Evolutionary conservation across 2,329 filamentous ascomycete genomes (phyloP).

Genomic region (Venturia pyrina): DNA sequence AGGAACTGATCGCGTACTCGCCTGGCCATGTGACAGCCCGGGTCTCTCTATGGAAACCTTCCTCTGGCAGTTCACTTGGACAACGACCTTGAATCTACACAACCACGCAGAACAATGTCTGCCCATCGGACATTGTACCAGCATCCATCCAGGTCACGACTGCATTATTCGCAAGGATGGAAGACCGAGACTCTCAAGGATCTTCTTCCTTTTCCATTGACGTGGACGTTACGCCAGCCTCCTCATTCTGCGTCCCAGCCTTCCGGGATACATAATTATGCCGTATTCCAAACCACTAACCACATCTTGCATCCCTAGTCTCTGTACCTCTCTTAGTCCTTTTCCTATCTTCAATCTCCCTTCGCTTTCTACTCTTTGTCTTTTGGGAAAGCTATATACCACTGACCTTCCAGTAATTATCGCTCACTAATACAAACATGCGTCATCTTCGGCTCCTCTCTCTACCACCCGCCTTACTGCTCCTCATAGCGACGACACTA

Average conservation of each 20-base stretch:
- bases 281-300: background rate
- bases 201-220: background rate
- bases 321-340: background rate
- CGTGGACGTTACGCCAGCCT: background rate
- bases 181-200: background rate
- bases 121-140: background rate
- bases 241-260: background rate
- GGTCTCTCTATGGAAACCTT: background rate
- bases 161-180: background rate
- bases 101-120: background rate
- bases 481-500: constrained; percentile 7
- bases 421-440: background rate
- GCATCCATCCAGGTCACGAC: background rate
- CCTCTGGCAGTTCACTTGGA: background rate
- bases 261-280: background rate
- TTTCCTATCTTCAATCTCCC: background rate
- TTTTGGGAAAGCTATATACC: background rate
- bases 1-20: background rate
- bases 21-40: background rate
- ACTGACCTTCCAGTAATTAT: background rate
- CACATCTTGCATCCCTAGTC: background rate
- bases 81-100: background rate
- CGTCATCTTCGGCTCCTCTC: constrained; percentile 10
- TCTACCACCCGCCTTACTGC: constrained; percentile 11
- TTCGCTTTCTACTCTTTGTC: background rate